Evolutionary conservation across 106 monocot species (phyloP).

Genomic region (Dioscorea dumetorum): DNA sequence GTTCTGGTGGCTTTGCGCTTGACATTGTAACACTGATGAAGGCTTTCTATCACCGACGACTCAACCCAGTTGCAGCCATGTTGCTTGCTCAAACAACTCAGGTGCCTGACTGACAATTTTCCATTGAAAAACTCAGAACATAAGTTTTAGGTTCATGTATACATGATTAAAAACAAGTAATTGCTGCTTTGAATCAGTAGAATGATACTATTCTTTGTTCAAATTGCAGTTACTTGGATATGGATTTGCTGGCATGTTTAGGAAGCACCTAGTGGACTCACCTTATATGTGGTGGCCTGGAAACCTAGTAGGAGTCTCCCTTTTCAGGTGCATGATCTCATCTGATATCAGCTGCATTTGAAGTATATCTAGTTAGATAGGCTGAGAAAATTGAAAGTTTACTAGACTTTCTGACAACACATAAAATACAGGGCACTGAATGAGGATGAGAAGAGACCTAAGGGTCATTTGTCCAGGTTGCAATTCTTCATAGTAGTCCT

Average conservation of each 20-base stretch:
- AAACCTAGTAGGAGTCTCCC: conserved; percentile 53
- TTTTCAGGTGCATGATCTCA: conserved; percentile 23
- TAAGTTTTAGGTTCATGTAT: no score
- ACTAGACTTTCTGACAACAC: neutral
- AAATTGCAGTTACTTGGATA: conserved; percentile 44
- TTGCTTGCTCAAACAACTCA: no score
- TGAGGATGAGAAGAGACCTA: conserved; percentile 35
- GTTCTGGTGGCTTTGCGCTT: no score
- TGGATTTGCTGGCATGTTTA: conserved; percentile 53
- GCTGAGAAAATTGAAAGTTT: neutral
- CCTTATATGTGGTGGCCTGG: conserved; percentile 70
- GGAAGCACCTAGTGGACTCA: conserved; percentile 43
- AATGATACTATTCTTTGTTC: no score
- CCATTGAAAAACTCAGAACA: no score
- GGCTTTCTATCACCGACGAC: no score
- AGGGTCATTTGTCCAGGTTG: neutral
- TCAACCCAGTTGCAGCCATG: no score
- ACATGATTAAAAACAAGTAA: no score
- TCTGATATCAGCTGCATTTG: neutral
- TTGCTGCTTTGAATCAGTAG: no score
- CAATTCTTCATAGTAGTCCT: neutral
- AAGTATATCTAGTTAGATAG: neutral
- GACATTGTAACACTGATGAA: no score
- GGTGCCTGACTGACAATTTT: no score
- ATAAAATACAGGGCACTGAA: conserved; percentile 36